Percentiles rank a stretch among this genome's conserved stretches.
Conservation (phyloP, 495 filamentous ascomycete genomes). For the Xylaria acuta region DNA sequence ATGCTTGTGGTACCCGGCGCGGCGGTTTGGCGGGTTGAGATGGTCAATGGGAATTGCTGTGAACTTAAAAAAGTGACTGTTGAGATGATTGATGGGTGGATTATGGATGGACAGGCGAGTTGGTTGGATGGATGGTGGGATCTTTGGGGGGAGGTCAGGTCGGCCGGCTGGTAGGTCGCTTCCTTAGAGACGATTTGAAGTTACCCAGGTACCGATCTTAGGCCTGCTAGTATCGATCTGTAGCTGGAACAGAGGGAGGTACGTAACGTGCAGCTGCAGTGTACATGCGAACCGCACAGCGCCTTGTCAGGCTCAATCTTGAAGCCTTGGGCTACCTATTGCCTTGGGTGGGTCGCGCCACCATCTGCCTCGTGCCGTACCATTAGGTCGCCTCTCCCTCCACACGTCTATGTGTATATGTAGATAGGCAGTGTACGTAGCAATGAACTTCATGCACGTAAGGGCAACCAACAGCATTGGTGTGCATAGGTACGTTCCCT, state of each 20-base stretch:
- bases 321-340: conserved; percentile 11
- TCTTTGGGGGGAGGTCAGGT: conserved; percentile 3
- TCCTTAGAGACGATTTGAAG: background rate
- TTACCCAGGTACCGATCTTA: background rate
- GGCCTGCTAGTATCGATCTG: background rate
- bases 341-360: conserved; percentile 14
- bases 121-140: background rate
- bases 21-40: background rate
- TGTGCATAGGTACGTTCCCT: too few relatives aligned
- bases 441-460: background rate
- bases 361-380: background rate
- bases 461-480: too few relatives aligned
- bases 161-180: background rate
- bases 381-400: background rate
- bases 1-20: background rate
- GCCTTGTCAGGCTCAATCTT: conserved; percentile 18
- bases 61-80: conserved; percentile 14
- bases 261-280: conserved; percentile 4
- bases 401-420: too few relatives aligned
- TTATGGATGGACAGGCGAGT: background rate
- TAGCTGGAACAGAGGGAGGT: background rate
- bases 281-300: background rate
- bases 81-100: background rate
- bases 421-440: too few relatives aligned
- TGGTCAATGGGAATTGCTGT: conserved; percentile 8